A percentile compares a stretch with the other conserved stretches of the same genome.
Conservation (phyloP, 371 early-diverging fungal species). For the Rhizopus stolonifer region DNA sequence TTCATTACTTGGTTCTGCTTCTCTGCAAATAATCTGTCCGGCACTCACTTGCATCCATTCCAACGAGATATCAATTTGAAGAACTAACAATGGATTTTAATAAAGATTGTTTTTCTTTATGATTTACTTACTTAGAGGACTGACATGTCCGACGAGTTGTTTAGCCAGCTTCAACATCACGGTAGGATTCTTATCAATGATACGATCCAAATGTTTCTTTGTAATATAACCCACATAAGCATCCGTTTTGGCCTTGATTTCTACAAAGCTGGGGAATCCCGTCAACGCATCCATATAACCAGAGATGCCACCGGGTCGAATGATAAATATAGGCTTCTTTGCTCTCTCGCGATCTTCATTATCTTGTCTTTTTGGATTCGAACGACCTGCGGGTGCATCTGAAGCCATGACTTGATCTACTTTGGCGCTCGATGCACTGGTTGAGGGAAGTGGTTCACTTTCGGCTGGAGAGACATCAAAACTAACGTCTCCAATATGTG, state of each 20-base stretch:
- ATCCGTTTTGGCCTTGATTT: constrained; percentile 78
- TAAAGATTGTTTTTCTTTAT: background rate
- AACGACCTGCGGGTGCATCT: constrained; percentile 41
- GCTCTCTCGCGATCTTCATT: constrained; percentile 20
- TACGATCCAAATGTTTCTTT: constrained; percentile 76
- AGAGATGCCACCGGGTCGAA: constrained; percentile 85
- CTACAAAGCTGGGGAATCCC: constrained; percentile 86
- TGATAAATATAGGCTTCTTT: constrained; percentile 62
- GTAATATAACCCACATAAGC: constrained; percentile 85
- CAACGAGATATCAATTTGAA: constrained; percentile 92
- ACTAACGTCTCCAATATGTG: constrained; percentile 8
- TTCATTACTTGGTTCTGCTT: constrained; percentile 82
- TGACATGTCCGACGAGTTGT: constrained; percentile 77
- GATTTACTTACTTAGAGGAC: constrained; percentile 69
- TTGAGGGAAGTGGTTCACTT: background rate
- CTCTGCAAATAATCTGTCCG: constrained; percentile 88
- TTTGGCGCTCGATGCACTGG: constrained; percentile 10
- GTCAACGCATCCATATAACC: constrained; percentile 92
- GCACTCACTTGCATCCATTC: constrained; percentile 96
- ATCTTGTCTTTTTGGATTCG: constrained; percentile 11
- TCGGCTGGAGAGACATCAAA: constrained; percentile 10
- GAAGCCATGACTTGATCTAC: constrained; percentile 34
- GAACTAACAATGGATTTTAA: constrained; percentile 34
- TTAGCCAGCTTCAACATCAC: constrained; percentile 86
- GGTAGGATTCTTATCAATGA: constrained; percentile 81